Percentiles rank a stretch among this genome's conserved stretches.
Conservation (phyloP, 148 eudicot species). For the Heliosperma pusillum region DNA sequence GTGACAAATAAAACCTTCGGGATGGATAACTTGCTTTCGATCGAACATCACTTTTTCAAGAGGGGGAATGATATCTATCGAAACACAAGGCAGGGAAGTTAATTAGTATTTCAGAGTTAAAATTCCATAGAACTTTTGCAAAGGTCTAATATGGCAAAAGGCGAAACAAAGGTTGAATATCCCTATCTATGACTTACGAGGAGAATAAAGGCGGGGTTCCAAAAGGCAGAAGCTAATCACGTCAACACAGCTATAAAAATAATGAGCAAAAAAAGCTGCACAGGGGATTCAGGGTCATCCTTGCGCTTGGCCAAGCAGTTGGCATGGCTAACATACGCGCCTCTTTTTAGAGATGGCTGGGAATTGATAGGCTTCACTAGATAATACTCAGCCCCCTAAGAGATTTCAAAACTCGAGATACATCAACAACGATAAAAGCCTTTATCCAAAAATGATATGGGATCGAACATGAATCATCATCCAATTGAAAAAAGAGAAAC, state of each 20-base stretch:
- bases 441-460: too few relatives aligned
- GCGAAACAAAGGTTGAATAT: too few relatives aligned
- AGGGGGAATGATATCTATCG: too few relatives aligned
- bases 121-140: neutral
- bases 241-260: neutral
- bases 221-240: neutral
- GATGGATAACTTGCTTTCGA: too few relatives aligned
- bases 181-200: neutral
- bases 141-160: too few relatives aligned
- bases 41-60: too few relatives aligned
- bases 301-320: constrained; percentile 7
- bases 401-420: too few relatives aligned
- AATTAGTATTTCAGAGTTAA: neutral
- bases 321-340: constrained; percentile 1
- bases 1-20: too few relatives aligned
- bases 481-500: too few relatives aligned
- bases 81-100: too few relatives aligned
- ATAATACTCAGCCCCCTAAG: neutral
- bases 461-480: too few relatives aligned
- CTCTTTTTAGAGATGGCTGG: neutral
- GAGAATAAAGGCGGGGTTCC: neutral
- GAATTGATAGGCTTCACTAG: constrained; percentile 5
- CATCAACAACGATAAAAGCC: too few relatives aligned
- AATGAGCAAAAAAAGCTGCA: constrained; percentile 7
- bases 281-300: neutral